Evolutionary conservation across 129 eudicot species (phyloP).

Genomic region (Apium graveolens): DNA sequence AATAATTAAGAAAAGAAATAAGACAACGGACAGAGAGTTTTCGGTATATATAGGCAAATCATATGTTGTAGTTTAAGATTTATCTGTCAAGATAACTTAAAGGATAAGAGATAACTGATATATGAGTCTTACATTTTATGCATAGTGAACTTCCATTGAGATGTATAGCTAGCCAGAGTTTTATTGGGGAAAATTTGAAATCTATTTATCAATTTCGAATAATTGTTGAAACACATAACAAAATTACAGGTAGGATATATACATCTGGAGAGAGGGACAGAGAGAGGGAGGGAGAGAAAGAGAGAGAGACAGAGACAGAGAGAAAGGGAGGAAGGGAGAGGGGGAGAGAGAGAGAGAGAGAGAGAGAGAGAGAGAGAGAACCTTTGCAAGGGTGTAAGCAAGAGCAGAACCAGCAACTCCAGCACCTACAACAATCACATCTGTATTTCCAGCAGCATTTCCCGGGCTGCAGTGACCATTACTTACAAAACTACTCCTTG

Average conservation of each 20-base stretch:
- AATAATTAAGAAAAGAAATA: neutral
- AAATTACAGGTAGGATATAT: neutral
- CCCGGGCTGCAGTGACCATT: neutral
- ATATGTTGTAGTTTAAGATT: neutral
- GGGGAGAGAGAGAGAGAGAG: neutral
- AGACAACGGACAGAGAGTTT: neutral
- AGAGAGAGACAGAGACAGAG: neutral
- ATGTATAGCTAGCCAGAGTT: neutral
- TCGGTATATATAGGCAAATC: neutral
- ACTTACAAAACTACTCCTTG: neutral
- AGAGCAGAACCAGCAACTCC: conserved; percentile 7
- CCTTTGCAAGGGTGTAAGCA: conserved; percentile 1
- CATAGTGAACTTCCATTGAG: neutral
- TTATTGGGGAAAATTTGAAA: neutral
- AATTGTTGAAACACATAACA: neutral
- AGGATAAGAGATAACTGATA: neutral
- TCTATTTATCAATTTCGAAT: too few relatives aligned
- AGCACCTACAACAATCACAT: neutral
- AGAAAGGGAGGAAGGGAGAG: neutral
- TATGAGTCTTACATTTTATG: neutral
- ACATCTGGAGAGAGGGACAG: neutral
- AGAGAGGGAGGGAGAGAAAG: neutral
- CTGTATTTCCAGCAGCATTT: neutral
- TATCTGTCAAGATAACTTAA: too few relatives aligned
- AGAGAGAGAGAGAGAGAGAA: neutral